A percentile compares a stretch with the other conserved stretches of the same genome.
These are phyloP conservation scores for Fraxinus pennsylvanica DNA, from an alignment of 257 asterid species.

Conservation along the genomic window DNA sequence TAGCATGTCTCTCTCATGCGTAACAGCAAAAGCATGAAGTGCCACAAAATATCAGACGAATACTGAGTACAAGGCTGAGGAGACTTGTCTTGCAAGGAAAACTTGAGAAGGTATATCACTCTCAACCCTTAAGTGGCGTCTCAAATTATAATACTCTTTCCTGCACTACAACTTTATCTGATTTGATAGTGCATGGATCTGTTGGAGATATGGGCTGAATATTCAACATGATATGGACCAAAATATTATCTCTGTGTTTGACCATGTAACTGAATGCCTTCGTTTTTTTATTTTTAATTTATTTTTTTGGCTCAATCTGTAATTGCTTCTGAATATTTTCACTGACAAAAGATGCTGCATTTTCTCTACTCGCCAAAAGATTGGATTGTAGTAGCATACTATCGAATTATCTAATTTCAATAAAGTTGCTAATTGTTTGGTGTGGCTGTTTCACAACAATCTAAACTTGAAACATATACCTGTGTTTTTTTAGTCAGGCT, in stretches of 20 bases:
- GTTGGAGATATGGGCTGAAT: neutral
- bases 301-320: neutral
- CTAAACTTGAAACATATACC: neutral
- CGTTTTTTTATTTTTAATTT: neutral
- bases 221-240: neutral
- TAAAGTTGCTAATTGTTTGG: neutral
- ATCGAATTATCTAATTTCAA: too few relatives aligned
- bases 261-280: neutral
- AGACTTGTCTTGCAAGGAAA: conserved; percentile 53
- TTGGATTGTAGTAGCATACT: neutral
- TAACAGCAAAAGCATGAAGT: conserved; percentile 48
- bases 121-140: neutral
- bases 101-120: conserved; percentile 45
- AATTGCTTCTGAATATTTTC: neutral
- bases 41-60: conserved; percentile 45
- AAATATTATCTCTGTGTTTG: neutral
- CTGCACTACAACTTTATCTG: neutral
- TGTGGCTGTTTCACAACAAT: neutral
- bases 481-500: too few relatives aligned
- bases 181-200: neutral
- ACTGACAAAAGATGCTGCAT: neutral
- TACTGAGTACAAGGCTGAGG: conserved; percentile 48
- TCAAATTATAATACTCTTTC: neutral
- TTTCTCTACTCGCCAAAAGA: neutral
- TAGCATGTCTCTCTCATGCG: conserved; percentile 5